Base-by-base conservation (phyloP, 1,284 basidiomycete genomes). In the Melampsora americana region DNA sequence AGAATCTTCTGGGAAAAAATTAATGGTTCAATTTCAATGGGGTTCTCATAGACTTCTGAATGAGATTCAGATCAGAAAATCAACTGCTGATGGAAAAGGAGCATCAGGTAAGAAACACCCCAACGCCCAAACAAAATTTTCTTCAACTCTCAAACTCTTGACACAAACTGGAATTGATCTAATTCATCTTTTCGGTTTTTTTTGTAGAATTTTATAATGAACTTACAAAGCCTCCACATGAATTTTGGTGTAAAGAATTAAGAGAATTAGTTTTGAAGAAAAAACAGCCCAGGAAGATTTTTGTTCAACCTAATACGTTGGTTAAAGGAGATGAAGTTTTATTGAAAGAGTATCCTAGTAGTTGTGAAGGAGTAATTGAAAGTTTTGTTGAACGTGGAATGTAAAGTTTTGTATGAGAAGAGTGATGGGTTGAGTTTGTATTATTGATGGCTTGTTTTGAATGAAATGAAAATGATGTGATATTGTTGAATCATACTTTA, bases 201-300 rank as follows among this genome's bases (percentile, higher is more conserved):
- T 14, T 48, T 20, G 14, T 88, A 56, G 84, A 86, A 78, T 93
- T 88, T 84, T 93, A 92, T 82, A 89, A 86, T 18, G 85, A 87
- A 53, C 84, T 93, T 77, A 93, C 92, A 11, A 72, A 42, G 2
- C 88, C 86, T 39, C 91, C 91, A 9, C 82, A 88, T 61, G 82
- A 85, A 53, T 87, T 87, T 5, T 93, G 91, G 90, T 86, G 89
- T 68, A 87, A 87, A 12, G 89, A 91, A 80, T 87, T 92, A 76
- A 85, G 92, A 64, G 86, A 92, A 79, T 77, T 92, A 44, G 91
- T 92, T 3, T 81, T 93, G 77, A 86, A 84, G 81, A 92, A 92
- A 85, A 92, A 92, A 84, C 86, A 87, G 88, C 89, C 91, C 18
- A 87, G 91, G 69, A 93, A 92, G 82, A 86, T 92, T 44, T 90